Evolutionary conservation across 805 yeast genomes (phyloP).

Genomic region (Saccharomycopsis sp.): DNA sequence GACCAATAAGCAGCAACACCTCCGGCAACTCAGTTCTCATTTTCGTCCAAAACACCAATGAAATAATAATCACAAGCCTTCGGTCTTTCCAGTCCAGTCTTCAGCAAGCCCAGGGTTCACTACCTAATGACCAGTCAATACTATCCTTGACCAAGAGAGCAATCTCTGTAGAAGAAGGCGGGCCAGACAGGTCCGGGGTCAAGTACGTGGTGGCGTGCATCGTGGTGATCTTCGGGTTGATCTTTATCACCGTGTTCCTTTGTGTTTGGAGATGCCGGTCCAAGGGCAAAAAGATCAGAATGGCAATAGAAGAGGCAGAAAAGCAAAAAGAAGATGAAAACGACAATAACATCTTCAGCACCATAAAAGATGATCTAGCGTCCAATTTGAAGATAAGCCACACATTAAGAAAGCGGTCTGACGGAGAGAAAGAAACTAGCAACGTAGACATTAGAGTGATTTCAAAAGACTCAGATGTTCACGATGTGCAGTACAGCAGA

Average conservation of each 20-base stretch:
- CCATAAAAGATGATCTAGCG: neutral
- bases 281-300: slow-evolving; percentile 6
- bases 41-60: too few relatives aligned
- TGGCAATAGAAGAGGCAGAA: slow-evolving; percentile 6
- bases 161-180: slow-evolving; percentile 16
- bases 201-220: slow-evolving; percentile 19
- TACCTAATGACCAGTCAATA: neutral
- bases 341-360: neutral
- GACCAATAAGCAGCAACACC: too few relatives aligned
- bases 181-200: slow-evolving; percentile 14
- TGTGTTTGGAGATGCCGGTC: slow-evolving; percentile 10
- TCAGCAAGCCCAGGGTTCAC: too few relatives aligned
- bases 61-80: too few relatives aligned
- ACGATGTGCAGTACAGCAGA: neutral
- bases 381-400: neutral
- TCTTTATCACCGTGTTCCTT: slow-evolving; percentile 5
- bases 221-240: slow-evolving; percentile 17
- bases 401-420: neutral
- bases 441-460: slow-evolving; percentile 17
- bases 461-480: slow-evolving; percentile 7
- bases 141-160: slow-evolving; percentile 3
- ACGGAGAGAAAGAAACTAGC: slow-evolving; percentile 2
- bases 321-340: slow-evolving; percentile 9
- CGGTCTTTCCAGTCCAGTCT: too few relatives aligned
- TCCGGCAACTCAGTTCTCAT: too few relatives aligned